Evolutionary conservation across 805 yeast species (phyloP).

Genomic region (Lipomyces spencermartinsiae): DNA sequence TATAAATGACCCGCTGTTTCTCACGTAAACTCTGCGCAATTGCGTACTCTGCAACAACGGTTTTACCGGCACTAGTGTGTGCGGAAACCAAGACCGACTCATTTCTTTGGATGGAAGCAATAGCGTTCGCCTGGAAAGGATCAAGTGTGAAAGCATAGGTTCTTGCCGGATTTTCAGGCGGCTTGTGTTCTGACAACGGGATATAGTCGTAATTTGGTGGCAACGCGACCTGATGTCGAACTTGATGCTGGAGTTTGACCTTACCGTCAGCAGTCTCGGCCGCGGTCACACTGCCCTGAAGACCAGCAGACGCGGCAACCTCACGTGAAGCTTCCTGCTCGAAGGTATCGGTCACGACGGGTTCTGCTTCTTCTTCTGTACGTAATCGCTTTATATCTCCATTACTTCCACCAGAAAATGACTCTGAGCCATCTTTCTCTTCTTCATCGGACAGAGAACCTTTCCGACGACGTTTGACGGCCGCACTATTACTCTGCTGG

Average conservation of each 20-base stretch:
- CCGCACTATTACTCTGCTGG: background rate
- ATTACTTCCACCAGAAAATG: background rate
- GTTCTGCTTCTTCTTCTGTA: conserved; percentile 42
- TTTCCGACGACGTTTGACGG: background rate
- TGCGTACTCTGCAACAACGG: conserved; percentile 96
- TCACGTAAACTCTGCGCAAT: conserved; percentile 92
- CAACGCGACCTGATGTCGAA: conserved; percentile 95
- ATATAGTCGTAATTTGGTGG: conserved; percentile 89
- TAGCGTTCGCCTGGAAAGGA: conserved; percentile 97
- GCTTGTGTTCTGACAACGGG: conserved; percentile 87
- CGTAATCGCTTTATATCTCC: conserved; percentile 11
- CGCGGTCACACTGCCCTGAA: conserved; percentile 53
- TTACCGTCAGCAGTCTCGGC: conserved; percentile 53
- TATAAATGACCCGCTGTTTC: conserved; percentile 91
- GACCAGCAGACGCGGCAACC: conserved; percentile 80
- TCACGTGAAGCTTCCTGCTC: conserved; percentile 91
- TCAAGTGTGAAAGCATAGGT: conserved; percentile 91
- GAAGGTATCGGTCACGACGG: conserved; percentile 83
- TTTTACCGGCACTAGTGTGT: conserved; percentile 96
- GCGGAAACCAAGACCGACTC: conserved; percentile 97
- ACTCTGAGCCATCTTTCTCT: conserved; percentile 20
- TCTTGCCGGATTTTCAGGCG: conserved; percentile 76
- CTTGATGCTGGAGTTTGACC: conserved; percentile 85
- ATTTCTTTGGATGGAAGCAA: conserved; percentile 92
- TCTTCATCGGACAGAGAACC: background rate